These are phyloP conservation scores for Leptographium wingfieldii DNA, from an alignment of 2,329 filamentous ascomycete species.

Conservation along the genomic window DNA sequence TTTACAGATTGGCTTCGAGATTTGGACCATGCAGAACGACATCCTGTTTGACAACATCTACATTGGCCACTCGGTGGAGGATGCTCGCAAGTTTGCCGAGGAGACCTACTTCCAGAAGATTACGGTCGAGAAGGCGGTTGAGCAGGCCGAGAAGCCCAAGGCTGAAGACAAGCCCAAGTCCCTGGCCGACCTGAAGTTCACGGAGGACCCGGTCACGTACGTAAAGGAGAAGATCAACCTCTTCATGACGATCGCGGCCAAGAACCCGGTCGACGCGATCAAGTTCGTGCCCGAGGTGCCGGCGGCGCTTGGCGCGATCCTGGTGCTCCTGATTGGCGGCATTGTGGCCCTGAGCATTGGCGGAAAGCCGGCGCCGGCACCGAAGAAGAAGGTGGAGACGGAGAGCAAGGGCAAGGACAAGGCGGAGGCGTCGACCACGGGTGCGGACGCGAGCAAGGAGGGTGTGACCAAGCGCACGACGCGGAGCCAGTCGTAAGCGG, in stretches of 20 bases:
- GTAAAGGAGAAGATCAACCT: constrained; percentile 87
- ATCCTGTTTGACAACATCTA: constrained; percentile 99
- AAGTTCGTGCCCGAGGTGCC: constrained; percentile 88
- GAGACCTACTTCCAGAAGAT: constrained; percentile 89
- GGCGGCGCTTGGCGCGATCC: constrained; percentile 59
- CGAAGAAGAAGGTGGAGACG: constrained; percentile 52
- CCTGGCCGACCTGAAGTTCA: constrained; percentile 70
- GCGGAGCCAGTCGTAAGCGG: constrained; percentile 35
- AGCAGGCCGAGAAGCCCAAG: constrained; percentile 73
- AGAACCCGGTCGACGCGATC: constrained; percentile 71
- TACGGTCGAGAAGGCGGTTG: constrained; percentile 65
- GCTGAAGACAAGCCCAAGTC: constrained; percentile 51
- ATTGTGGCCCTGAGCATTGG: constrained; percentile 42
- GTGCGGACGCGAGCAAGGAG: constrained; percentile 62
- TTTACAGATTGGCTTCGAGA: constrained; percentile 82
- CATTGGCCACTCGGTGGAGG: constrained; percentile 91
- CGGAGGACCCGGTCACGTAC: constrained; percentile 78
- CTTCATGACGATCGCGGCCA: constrained; percentile 73
- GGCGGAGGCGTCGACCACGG: constrained; percentile 45
- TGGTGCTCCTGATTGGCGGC: constrained; percentile 57
- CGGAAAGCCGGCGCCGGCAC: constrained; percentile 54
- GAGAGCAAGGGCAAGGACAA: constrained; percentile 58
- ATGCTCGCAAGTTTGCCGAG: constrained; percentile 76
- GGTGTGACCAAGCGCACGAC: constrained; percentile 45
- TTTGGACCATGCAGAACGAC: constrained; percentile 99